Conservation (phyloP, 2,329 filamentous ascomycete genomes). For the Fusarium nodosum region DNA sequence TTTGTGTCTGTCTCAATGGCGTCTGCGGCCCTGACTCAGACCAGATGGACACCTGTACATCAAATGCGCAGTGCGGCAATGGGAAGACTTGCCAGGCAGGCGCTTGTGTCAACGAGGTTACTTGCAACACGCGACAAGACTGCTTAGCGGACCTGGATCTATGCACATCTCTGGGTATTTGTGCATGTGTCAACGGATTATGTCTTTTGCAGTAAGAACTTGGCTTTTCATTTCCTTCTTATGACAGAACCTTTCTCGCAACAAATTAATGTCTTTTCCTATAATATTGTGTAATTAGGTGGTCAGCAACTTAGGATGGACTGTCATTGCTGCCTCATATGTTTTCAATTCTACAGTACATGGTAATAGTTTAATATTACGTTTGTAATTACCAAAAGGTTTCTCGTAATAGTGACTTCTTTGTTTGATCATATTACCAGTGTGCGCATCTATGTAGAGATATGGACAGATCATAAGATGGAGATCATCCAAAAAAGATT, state of each 20-base stretch:
- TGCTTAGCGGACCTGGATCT: neutral
- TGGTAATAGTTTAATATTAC: neutral
- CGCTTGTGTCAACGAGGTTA: slow-evolving; percentile 7
- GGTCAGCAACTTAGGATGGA: neutral
- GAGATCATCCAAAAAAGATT: neutral
- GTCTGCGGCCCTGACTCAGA: slow-evolving; percentile 12
- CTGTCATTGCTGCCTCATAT: neutral
- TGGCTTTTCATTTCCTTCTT: neutral
- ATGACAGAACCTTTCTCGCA: too few species aligned
- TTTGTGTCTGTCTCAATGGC: slow-evolving; percentile 30
- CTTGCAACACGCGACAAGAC: neutral
- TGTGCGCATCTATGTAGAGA: neutral
- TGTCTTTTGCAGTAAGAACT: neutral
- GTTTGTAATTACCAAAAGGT: too few species aligned
- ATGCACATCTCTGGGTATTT: slow-evolving; percentile 4
- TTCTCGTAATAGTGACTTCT: neutral
- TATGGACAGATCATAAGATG: too few species aligned
- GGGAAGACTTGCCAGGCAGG: slow-evolving; percentile 17
- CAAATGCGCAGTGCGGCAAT: neutral
- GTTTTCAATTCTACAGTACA: neutral
- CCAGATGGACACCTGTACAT: slow-evolving; percentile 1
- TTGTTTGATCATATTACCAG: neutral
- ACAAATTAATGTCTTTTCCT: neutral
- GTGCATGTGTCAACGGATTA: slow-evolving; percentile 11
- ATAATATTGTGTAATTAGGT: too few species aligned